Evolutionary conservation across 2,329 filamentous ascomycete genomes (phyloP).

Genomic region (Monosporascus cannonballus): DNA sequence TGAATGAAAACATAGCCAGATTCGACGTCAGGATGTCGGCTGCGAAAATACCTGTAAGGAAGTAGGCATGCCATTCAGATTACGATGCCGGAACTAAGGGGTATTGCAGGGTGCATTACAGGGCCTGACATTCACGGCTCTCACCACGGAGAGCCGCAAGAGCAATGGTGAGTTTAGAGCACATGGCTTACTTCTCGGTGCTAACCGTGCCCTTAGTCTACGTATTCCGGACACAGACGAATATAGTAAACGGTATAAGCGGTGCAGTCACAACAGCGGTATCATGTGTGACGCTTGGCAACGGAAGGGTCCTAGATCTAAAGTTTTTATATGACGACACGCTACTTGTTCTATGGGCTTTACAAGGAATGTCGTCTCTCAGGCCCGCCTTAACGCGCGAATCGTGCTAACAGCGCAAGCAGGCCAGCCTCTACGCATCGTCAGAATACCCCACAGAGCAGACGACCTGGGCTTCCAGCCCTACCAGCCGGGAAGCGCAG

Average conservation of each 20-base stretch:
- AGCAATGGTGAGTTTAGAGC: constrained; percentile 27
- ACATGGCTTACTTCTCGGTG: background rate
- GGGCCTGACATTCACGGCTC: constrained; percentile 33
- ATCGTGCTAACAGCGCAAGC: background rate
- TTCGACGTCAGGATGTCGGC: constrained; percentile 54
- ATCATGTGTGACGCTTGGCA: constrained; percentile 35
- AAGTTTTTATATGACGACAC: constrained; percentile 61
- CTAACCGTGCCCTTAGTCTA: constrained; percentile 37
- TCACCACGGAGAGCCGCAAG: constrained; percentile 31
- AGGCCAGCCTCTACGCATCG: constrained; percentile 22
- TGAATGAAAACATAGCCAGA: constrained; percentile 39
- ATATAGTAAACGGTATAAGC: constrained; percentile 55
- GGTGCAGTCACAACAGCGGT: constrained; percentile 32
- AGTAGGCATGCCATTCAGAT: background rate
- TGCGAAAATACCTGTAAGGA: constrained; percentile 26
- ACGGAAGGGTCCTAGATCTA: constrained; percentile 49
- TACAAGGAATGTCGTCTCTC: constrained; percentile 25
- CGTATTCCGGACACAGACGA: constrained; percentile 47
- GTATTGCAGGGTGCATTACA: constrained; percentile 26
- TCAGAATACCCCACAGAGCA: constrained; percentile 31
- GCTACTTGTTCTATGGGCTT: constrained; percentile 52
- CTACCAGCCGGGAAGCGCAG: constrained; percentile 19
- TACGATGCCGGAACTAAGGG: constrained; percentile 4
- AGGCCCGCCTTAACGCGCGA: background rate
- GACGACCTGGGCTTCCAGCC: constrained; percentile 29